Evolutionary conservation across 257 asterid species (phyloP).

Genomic region (Rhazya stricta): DNA sequence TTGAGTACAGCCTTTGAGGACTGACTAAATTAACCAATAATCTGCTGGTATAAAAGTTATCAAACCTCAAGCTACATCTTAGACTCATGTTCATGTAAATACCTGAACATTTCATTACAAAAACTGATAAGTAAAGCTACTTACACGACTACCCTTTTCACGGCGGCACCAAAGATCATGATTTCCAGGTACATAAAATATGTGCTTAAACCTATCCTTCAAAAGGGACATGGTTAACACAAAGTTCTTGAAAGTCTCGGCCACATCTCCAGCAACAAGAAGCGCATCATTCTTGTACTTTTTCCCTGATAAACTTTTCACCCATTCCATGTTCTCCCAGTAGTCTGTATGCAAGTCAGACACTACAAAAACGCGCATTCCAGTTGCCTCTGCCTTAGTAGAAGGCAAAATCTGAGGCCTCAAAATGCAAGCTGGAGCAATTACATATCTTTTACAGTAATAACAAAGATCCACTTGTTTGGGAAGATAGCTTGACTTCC

Average conservation of each 20-base stretch:
- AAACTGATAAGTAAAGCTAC: conserved; percentile 11
- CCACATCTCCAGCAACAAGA: conserved; percentile 84
- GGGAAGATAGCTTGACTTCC: conserved; percentile 11
- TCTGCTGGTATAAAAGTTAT: not conserved
- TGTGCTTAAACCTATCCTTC: conserved; percentile 60
- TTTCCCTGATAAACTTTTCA: conserved; percentile 35
- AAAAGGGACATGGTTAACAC: conserved; percentile 55
- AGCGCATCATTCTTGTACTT: conserved; percentile 42
- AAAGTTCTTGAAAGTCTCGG: conserved; percentile 68
- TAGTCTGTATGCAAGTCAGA: conserved; percentile 92
- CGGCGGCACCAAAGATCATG: conserved; percentile 88
- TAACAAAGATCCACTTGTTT: conserved; percentile 18
- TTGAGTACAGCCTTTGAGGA: not conserved
- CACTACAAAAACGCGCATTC: conserved; percentile 50
- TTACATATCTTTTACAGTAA: conserved; percentile 5
- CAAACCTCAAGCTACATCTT: not conserved
- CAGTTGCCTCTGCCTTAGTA: conserved; percentile 13
- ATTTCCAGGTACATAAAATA: conserved; percentile 82
- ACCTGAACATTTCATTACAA: not conserved
- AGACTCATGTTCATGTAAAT: not conserved
- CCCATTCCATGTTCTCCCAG: conserved; percentile 67
- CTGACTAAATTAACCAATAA: not conserved
- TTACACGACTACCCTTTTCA: conserved; percentile 43
- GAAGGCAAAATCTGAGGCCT: conserved; percentile 45
- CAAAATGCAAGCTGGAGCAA: conserved; percentile 13